Base-by-base conservation (phyloP, 192 early-diverging fungal species). In the Coemansia sp. region DNA sequence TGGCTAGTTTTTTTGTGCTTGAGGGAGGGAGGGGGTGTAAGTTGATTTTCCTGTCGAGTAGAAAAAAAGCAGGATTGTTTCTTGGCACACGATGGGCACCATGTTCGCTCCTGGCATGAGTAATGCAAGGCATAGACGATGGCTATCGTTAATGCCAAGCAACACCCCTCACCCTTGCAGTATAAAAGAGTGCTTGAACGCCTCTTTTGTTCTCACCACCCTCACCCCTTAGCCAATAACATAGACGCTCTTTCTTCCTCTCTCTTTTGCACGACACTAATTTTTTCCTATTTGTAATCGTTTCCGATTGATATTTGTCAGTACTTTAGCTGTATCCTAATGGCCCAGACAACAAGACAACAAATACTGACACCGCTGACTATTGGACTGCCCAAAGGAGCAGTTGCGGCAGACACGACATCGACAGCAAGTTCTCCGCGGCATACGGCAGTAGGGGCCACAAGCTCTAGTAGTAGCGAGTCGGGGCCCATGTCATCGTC, bases 401-500 rank as follows among this genome's bases (percentile, higher is more conserved):
- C 36, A 6, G 41, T 33, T 31, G 40, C 67, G 16, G 55, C 38
- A 22, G 61, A 63, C 27, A 68, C 38, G 13, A 29, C n/a, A 41
- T 43, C 55, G n/a, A 42, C 55, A 12, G 60, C 44, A 10, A 70
- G 34, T 2, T 54, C 34, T 55, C 33, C 34, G 4, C 67, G 38
- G 54, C 51, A 68, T 40, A 63, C 61, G n/a, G 61, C 44, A 41
- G 47, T 29, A 8, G n/a, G 18, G 29, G 22, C n/a, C 40, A 62
- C 34, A 12, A 63, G 29, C 18, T 24, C 43, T 0, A 38, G 42
- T n/a, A 31, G 42, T 5, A 49, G 29, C 18, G 31, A n/a, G 13
- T 77, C 75, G 7, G 62, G 60, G 9, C 65, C 52, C 40, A 67
- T 44, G 43, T 38, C 68, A 10, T 76, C 74, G 46, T 18, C 70